A percentile compares a stretch with the other conserved stretches of the same genome.
Conservation (phyloP, 208 protist species). For the Trypanosoma brucei region DNA sequence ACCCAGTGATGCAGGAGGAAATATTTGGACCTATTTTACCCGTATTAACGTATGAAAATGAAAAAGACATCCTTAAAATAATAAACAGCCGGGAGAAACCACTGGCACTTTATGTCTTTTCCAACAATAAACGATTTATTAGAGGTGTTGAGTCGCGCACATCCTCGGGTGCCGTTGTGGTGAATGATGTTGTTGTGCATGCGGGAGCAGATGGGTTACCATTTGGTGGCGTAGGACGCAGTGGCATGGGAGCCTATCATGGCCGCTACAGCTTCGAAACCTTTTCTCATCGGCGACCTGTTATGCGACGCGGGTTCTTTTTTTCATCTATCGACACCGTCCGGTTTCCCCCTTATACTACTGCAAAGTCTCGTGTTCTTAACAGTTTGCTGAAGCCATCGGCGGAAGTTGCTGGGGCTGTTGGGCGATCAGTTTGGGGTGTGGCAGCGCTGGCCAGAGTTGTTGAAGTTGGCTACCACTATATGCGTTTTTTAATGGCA, state of each 20-base stretch:
- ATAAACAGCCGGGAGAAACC: conserved; percentile 65
- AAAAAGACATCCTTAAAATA: conserved; percentile 56
- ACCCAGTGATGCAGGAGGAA: conserved; percentile 75
- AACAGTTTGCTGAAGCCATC: conserved; percentile 2
- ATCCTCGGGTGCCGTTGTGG: conserved; percentile 38
- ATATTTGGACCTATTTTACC: conserved; percentile 93
- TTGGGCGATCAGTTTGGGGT: conserved; percentile 7
- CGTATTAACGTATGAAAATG: conserved; percentile 39
- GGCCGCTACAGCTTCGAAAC: conserved; percentile 63
- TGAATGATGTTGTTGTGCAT: conserved; percentile 79
- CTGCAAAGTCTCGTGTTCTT: conserved; percentile 10
- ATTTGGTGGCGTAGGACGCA: conserved; percentile 90
- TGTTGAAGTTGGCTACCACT: background rate
- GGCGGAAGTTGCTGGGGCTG: conserved; percentile 1
- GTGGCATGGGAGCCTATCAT: conserved; percentile 87
- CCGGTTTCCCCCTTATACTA: conserved; percentile 32
- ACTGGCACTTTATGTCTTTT: conserved; percentile 90
- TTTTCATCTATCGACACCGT: conserved; percentile 17
- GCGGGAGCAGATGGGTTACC: conserved; percentile 40
- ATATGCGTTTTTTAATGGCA: background rate
- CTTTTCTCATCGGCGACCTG: conserved; percentile 58
- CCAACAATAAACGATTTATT: conserved; percentile 28
- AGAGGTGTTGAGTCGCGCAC: conserved; percentile 35
- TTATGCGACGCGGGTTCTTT: conserved; percentile 19
- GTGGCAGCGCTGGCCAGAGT: background rate